Evolutionary conservation across 257 asterid species (phyloP), one percentile per base, ranked within the genome.

Genomic region (Penstemon newberryi): DNA sequence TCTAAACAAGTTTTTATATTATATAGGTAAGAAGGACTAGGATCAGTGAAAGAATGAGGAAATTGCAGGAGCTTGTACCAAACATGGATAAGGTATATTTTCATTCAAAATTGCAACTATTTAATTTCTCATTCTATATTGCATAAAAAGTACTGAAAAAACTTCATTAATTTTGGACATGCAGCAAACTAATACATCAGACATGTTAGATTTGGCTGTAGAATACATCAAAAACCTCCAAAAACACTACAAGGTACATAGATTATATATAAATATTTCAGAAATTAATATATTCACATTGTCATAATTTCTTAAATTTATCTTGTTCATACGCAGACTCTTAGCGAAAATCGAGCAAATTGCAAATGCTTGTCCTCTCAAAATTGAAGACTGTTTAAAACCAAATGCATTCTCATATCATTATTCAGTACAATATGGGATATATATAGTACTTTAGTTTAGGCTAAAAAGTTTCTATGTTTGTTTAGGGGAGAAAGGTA

Each of bases 171-270:
- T 50, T 45, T 58, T 74, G 75, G 56, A 61, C 10, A 18, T 71
- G 81, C 90, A 92, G 98, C 98, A 87, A 89, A 92, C 96, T 49
- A 89, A 83, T 87, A 92, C 98, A 8, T 82, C 96, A 11, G 96
- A 86, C 84, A 92, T 92, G 98, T 73, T 92, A 75, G 98, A 92
- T 81, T 83, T 92, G 73, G 96, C 96, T 66, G 95, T 92, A 0
- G 96, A 89, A 7, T 92, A 92, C 85, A 87, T 92, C 60, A 92
- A 92, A 77, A 80, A 65, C 70, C 96, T 92, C 46, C 98, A 89
- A 72, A 76, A 75, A 70, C 92, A 92, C 78, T 84, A 85, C 88
- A 84, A 87, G 94, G 98, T 91, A 63, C 52, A 19, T 1, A 25
- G 1, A 25, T 2, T 25, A 25, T 25, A 25, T 25, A 25, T 25